Percentiles rank a stretch among this genome's conserved stretches.
phyloP scores from a whole-genome alignment of 495 filamentous ascomycete species.

The Penicillium arizonense region DNA sequence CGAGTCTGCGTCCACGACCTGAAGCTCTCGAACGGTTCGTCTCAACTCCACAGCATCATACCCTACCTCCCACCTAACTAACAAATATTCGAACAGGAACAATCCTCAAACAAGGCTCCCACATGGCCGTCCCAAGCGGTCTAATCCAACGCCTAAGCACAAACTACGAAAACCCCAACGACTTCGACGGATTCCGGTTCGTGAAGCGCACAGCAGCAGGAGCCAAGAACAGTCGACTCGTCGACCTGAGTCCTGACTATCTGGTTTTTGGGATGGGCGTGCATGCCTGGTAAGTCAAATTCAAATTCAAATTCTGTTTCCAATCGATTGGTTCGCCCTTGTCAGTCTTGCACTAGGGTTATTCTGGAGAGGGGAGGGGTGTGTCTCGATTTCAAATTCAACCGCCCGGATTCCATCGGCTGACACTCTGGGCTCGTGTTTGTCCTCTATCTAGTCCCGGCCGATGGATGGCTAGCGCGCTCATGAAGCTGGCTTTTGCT shows the following conservation, averaged over 20 bases:
- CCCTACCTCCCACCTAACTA: not conserved
- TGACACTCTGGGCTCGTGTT: slow-evolving; percentile 11
- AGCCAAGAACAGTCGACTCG: slow-evolving; percentile 12
- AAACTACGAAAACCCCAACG: slow-evolving; percentile 17
- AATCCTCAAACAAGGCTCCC: slow-evolving; percentile 22
- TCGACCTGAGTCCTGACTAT: slow-evolving; percentile 26
- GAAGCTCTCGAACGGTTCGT: slow-evolving; percentile 22
- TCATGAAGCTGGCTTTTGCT: slow-evolving; percentile 54
- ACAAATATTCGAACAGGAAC: slow-evolving; percentile 12
- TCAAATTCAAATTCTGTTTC: too few relatives aligned
- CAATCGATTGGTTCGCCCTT: not conserved
- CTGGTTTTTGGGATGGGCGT: slow-evolving; percentile 29
- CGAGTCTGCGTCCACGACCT: slow-evolving; percentile 17
- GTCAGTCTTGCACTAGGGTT: too few relatives aligned
- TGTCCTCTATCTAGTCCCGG: slow-evolving; percentile 41
- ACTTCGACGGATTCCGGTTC: slow-evolving; percentile 32
- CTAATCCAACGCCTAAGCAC: slow-evolving; percentile 19
- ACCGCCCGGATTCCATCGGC: slow-evolving; percentile 7
- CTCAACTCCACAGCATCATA: not conserved
- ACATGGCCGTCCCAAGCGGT: slow-evolving; percentile 24
- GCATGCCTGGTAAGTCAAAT: slow-evolving; percentile 20
- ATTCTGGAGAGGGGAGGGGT: too few relatives aligned
- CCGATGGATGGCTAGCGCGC: slow-evolving; percentile 52
- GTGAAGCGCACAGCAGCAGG: slow-evolving; percentile 17
- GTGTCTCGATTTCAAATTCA: slow-evolving; percentile 14